A percentile compares a stretch with the other conserved stretches of the same genome.
These are phyloP conservation scores for Mortierella alpina DNA, from an alignment of 192 early-diverging fungal species.

Conservation along the genomic window DNA sequence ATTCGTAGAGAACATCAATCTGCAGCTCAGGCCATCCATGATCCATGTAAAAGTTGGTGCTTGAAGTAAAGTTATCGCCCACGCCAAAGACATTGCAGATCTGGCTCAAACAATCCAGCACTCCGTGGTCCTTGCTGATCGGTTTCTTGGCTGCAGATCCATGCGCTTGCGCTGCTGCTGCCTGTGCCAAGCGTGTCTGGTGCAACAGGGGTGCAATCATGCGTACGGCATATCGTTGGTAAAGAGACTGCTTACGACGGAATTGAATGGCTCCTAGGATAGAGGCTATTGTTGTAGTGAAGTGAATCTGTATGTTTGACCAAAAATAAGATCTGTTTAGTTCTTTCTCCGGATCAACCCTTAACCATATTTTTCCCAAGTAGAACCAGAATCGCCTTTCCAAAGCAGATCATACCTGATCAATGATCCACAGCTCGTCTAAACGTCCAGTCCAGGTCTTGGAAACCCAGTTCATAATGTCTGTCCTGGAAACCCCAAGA, in stretches of 20 bases:
- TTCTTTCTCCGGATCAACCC: no score
- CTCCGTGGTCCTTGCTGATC: constrained; percentile 56
- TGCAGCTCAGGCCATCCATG: constrained; percentile 84
- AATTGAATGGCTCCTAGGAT: constrained; percentile 70
- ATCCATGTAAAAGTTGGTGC: constrained; percentile 37
- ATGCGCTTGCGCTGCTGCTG: constrained; percentile 33
- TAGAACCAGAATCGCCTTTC: not conserved
- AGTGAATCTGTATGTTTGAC: constrained; percentile 48
- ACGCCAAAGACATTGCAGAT: constrained; percentile 80
- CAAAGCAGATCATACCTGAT: constrained; percentile 16
- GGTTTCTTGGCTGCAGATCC: constrained; percentile 14
- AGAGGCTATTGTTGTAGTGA: constrained; percentile 65
- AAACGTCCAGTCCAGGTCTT: constrained; percentile 45
- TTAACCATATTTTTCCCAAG: no score
- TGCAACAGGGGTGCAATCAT: constrained; percentile 57
- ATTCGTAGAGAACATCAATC: constrained; percentile 81
- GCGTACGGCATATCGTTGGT: constrained; percentile 68
- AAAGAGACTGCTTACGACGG: constrained; percentile 76
- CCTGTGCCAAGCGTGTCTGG: constrained; percentile 50
- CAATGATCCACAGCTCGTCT: constrained; percentile 50
- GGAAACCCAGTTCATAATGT: constrained; percentile 47
- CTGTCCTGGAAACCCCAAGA: constrained; percentile 35
- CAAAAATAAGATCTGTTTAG: not conserved
- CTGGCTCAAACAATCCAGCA: constrained; percentile 71
- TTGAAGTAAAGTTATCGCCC: constrained; percentile 54